Evolutionary conservation across 371 early-diverging fungal species (phyloP), one percentile per base, ranked within the genome.

Genomic region (Syncephalastrum sp.): DNA sequence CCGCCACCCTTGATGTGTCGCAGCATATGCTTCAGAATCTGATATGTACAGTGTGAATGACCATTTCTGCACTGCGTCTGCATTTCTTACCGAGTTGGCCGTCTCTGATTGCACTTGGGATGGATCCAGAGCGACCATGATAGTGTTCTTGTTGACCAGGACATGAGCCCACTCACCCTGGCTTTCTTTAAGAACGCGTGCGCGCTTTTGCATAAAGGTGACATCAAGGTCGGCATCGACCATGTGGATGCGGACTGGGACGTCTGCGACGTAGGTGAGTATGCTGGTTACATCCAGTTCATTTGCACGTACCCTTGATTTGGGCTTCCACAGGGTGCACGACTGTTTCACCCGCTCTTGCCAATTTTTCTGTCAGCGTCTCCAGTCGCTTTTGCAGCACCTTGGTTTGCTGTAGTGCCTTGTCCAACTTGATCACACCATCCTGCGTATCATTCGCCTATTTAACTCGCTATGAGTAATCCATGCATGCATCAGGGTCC

Each of bases 191-290:
- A 84, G 47, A 2, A 75, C 65, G 50, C 79, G 82, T 16, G 82
- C 85, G 38, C 80, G 65, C 43, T 80, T 81, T 33, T 78, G 74
- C 68, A 77, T 77, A 59, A 72, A 85, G 3, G 57, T 59, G 13
- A 68, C 67, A 54, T 80, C 82, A 27, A 85, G 60, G 43, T 80
- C 77, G 2, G 69, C 41, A 41, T 83, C 83, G 25, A 85, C 63
- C 19, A 79, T 58, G 55, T 85, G 82, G 23, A 85, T 61, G 42
- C 69, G 70, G 3, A 85, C 60, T 29, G 66, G 66, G 21, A 67
- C 45, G 58, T 69, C 79, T 79, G 59, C 8, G 38, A 33, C 10
- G 10, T 45, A 23, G 19, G 57, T 51, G 4, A 53, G 16, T 23
- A 52, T 58, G 17, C 44, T 15, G 14, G 33, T 10, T 41, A 33